phyloP scores from a whole-genome alignment of 371 early-diverging fungal species.

The Mucor lusitanicus region DNA sequence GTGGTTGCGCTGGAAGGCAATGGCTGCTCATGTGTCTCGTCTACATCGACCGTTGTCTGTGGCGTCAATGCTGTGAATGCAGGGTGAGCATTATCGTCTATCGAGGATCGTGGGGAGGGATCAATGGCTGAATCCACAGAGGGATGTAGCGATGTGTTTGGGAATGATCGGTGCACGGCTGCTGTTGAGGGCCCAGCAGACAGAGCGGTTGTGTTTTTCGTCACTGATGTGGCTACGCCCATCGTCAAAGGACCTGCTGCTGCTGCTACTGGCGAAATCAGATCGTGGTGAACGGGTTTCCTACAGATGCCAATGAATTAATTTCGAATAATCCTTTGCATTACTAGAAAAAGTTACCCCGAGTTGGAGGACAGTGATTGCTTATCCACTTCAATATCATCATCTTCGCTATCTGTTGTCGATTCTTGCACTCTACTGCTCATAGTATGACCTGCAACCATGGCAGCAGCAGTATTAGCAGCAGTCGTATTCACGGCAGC shows the following conservation, averaged over 20 bases:
- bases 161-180: slow-evolving; percentile 21
- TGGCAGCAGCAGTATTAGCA: not conserved
- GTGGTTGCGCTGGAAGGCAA: not conserved
- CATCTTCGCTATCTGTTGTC: slow-evolving; percentile 26
- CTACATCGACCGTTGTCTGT: not conserved
- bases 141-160: slow-evolving; percentile 35
- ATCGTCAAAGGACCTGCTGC: not conserved
- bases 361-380: not conserved
- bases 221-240: not conserved
- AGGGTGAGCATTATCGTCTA: slow-evolving; percentile 9
- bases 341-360: not conserved
- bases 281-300: not conserved
- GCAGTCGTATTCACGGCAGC: not conserved
- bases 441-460: not conserved
- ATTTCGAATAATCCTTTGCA: not conserved
- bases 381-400: slow-evolving; percentile 19
- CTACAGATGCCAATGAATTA: not conserved
- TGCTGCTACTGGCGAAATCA: not conserved
- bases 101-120: slow-evolving; percentile 44
- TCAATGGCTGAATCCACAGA: slow-evolving; percentile 50
- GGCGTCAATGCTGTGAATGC: not conserved
- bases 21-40: not conserved
- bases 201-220: not conserved
- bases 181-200: slow-evolving; percentile 15
- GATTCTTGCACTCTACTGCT: not conserved